Evolutionary conservation across 345 rosid genomes (phyloP), one percentile per base, ranked within the genome.

Genomic region (Cardamine chenopodiifolia): DNA sequence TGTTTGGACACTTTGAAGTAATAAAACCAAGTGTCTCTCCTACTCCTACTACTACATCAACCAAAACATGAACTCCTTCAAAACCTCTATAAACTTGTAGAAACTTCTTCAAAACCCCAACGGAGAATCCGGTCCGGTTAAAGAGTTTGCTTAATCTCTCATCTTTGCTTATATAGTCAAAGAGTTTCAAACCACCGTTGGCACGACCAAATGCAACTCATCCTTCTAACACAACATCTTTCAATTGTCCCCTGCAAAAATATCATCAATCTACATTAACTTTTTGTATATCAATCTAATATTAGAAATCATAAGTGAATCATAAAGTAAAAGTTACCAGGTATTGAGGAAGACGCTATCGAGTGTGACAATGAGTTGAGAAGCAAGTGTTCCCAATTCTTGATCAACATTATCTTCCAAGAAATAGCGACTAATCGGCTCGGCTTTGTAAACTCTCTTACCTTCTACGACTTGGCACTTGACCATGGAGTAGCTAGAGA

Each of bases 41-140:
- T 13, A 64, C 55, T 7, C 80, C 80, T 54, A 76, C 80, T 32
- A 76, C 80, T 42, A 77, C 72, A 71, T 77, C 81, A 48, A 77
- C 77, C 62, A 77, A 47, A 15, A 47, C 59, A 26, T 56, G 57
- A 4, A 77, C 34, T n/a, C 53, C 66, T 64, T 77, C 72, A 0
- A 77, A 77, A 2, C 81, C 81, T 44, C 25, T 57, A 12, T 77
- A 77, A 60, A 48, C 59, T 29, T 65, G 54, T 5, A 71, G 53
- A 34, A 77, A 29, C 49, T 64, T 71, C 7, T 49, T 58, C 47
- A 77, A 14, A 11, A 57, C 34, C 2, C 50, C 56, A 7, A 29
- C 68, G 2, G 67, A 54, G 57, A 63, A 72, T 28, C 67, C 67
- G 1, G 78, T 54, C 28, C 70, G 66, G 69, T 75, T 75, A 50